Evolutionary conservation across 306 rosid genomes (phyloP).

Genomic region (Prunus davidiana): DNA sequence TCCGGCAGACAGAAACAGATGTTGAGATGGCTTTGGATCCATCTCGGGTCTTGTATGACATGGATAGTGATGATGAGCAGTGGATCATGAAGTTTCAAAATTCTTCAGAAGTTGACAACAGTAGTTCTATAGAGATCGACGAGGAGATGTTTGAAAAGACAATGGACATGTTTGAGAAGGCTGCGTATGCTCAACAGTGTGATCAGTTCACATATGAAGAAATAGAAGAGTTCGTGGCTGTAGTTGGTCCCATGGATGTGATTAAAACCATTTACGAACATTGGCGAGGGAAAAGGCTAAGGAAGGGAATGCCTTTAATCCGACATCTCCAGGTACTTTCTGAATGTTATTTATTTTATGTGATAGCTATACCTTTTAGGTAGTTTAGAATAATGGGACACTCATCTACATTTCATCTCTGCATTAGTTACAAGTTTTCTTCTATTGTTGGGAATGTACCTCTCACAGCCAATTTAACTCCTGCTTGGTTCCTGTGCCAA

Average conservation of each 20-base stretch:
- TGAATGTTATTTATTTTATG: neutral
- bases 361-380: neutral
- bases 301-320: slow-evolving; percentile 79
- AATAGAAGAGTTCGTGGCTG: slow-evolving; percentile 62
- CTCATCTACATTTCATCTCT: neutral
- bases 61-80: slow-evolving; percentile 94
- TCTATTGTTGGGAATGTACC: neutral
- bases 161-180: slow-evolving; percentile 89
- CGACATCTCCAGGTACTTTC: slow-evolving; percentile 85
- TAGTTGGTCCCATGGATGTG: slow-evolving; percentile 43
- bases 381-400: neutral
- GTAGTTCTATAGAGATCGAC: slow-evolving; percentile 36
- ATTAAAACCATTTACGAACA: slow-evolving; percentile 58
- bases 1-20: slow-evolving; percentile 73
- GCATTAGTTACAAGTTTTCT: neutral
- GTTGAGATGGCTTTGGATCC: slow-evolving; percentile 90
- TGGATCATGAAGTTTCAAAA: slow-evolving; percentile 49
- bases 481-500: neutral
- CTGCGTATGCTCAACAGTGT: slow-evolving; percentile 57
- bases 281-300: slow-evolving; percentile 75
- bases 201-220: slow-evolving; percentile 66
- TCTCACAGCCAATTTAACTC: neutral
- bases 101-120: slow-evolving; percentile 40
- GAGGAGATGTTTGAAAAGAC: slow-evolving; percentile 72
- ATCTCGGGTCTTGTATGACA: slow-evolving; percentile 69